Conservation (phyloP, 371 early-diverging fungal genomes). For the Cokeromyces recurvatus region DNA sequence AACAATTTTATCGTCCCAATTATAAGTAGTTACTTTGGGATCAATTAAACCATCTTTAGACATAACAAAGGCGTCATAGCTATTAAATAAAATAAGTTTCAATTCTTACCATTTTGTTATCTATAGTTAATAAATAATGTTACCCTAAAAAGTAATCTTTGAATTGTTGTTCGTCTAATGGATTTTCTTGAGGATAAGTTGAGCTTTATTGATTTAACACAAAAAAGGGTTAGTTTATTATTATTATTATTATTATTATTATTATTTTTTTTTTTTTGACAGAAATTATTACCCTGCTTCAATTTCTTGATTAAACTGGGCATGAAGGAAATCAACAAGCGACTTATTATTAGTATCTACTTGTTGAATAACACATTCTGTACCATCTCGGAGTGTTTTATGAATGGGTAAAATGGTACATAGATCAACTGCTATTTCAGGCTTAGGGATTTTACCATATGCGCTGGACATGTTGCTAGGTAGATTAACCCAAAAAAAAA, state of each 20-base stretch:
- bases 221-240: no score
- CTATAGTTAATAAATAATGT: neutral
- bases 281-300: constrained; percentile 47
- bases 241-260: no score
- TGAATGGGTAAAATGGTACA: constrained; percentile 41
- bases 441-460: constrained; percentile 57
- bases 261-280: neutral
- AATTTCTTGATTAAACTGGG: constrained; percentile 64
- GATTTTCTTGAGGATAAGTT: constrained; percentile 71
- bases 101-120: no score
- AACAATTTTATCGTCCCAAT: constrained; percentile 41
- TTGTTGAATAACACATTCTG: constrained; percentile 21
- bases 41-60: constrained; percentile 24
- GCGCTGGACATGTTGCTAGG: constrained; percentile 68
- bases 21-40: constrained; percentile 14
- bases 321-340: constrained; percentile 42
- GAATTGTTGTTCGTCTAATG: constrained; percentile 45
- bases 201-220: no score
- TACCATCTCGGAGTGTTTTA: constrained; percentile 30
- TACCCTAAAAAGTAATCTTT: constrained; percentile 51
- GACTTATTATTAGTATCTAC: constrained; percentile 24
- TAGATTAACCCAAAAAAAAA: no score
- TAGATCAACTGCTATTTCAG: constrained; percentile 20
- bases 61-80: constrained; percentile 58
- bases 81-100: constrained; percentile 2